Evolutionary conservation across 2,329 filamentous ascomycete genomes (phyloP).

Genomic region (Trichoderma lentiforme): DNA sequence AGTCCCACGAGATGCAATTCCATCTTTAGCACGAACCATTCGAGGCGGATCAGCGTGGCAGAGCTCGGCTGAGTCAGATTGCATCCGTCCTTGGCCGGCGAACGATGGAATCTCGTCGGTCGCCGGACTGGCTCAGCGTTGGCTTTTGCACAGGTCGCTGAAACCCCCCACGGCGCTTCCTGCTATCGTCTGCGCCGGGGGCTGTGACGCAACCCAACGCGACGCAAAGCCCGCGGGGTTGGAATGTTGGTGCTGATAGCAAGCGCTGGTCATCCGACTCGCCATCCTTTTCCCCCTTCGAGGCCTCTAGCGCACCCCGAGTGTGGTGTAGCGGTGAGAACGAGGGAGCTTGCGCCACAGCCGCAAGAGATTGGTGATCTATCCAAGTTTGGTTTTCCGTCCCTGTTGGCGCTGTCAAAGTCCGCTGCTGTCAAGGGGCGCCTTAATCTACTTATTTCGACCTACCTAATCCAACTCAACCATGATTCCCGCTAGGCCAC

Average conservation of each 20-base stretch:
- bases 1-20: not conserved
- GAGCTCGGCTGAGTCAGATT: slow-evolving; percentile 7
- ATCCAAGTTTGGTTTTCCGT: not conserved
- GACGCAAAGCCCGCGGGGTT: slow-evolving; percentile 10
- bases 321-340: slow-evolving; percentile 14
- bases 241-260: slow-evolving; percentile 15
- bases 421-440: slow-evolving; percentile 7
- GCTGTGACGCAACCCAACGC: slow-evolving; percentile 13
- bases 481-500: not conserved
- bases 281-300: not conserved
- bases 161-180: slow-evolving; percentile 8
- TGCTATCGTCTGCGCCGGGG: not conserved
- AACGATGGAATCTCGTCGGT: not conserved
- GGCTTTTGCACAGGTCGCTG: not conserved
- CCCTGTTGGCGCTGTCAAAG: not conserved
- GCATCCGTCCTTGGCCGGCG: not conserved
- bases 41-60: not conserved
- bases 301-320: slow-evolving; percentile 1
- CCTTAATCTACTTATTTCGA: slow-evolving; percentile 5
- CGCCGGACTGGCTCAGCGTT: not conserved
- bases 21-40: not conserved
- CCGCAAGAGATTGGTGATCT: slow-evolving; percentile 11
- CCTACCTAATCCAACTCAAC: slow-evolving; percentile 9
- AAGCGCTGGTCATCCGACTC: slow-evolving; percentile 17
- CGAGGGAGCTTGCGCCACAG: slow-evolving; percentile 10